Conservation (phyloP, 2,329 filamentous ascomycete species). For the Monilinia vaccinii-corymbosi region DNA sequence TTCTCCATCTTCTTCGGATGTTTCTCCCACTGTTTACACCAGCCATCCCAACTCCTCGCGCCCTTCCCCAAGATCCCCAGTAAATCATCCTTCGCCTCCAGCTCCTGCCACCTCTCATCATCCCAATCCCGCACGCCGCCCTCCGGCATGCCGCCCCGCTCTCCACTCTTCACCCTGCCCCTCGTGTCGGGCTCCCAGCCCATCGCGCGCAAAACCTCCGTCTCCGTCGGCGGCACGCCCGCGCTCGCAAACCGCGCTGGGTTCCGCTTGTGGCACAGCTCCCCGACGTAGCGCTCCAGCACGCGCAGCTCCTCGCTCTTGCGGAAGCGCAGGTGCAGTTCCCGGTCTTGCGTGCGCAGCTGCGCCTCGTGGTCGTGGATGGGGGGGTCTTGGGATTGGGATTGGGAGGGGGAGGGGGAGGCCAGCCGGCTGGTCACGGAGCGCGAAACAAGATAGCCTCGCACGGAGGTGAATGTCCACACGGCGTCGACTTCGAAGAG, state of each 20-base stretch:
- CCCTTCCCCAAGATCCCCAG: constrained; percentile 8
- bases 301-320: not conserved
- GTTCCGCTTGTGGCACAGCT: constrained; percentile 2
- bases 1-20: constrained; percentile 8
- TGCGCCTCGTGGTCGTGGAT: not conserved
- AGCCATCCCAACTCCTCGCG: constrained; percentile 8
- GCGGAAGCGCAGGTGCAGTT: not conserved
- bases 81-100: constrained; percentile 9
- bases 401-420: too few species aligned
- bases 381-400: not conserved
- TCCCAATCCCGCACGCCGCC: constrained; percentile 7
- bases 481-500: constrained; percentile 28
- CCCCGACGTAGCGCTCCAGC: not conserved
- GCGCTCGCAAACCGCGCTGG: constrained; percentile 11
- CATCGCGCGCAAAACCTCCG: constrained; percentile 11
- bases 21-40: constrained; percentile 12
- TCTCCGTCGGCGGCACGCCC: constrained; percentile 11
- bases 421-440: not conserved
- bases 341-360: not conserved
- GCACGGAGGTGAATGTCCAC: constrained; percentile 27
- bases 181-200: constrained; percentile 9
- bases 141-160: not conserved
- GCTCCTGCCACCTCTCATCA: constrained; percentile 14
- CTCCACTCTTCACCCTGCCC: constrained; percentile 6
- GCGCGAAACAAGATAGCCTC: constrained; percentile 10